Percentiles rank a stretch among this genome's conserved stretches.
Evolutionary conservation across 139 green algal genomes (phyloP).

Genomic region (Zygnema circumcarinatum): DNA sequence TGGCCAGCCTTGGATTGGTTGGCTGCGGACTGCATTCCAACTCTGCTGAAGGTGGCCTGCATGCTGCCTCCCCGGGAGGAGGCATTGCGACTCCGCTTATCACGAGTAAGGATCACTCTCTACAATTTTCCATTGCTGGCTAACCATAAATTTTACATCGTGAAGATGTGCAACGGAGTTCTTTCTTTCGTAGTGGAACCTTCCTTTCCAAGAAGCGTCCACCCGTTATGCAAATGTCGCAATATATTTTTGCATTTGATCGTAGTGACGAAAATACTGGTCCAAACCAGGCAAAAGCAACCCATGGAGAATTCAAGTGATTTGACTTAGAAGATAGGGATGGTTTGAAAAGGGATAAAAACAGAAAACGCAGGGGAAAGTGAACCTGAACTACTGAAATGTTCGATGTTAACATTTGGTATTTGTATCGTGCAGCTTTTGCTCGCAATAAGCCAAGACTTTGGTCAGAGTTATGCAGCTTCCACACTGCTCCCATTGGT

Average conservation of each 20-base stretch:
- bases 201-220: slow-evolving; percentile 1
- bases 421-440: slow-evolving; percentile 35
- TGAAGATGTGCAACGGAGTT: neutral
- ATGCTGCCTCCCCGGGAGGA: slow-evolving; percentile 56
- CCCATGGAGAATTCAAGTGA: too few relatives aligned
- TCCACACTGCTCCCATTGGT: slow-evolving; percentile 46
- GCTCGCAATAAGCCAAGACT: slow-evolving; percentile 34
- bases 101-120: slow-evolving; percentile 2
- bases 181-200: neutral
- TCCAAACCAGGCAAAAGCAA: too few relatives aligned
- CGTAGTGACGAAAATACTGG: too few relatives aligned
- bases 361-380: too few relatives aligned
- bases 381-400: too few relatives aligned
- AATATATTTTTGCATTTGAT: too few relatives aligned
- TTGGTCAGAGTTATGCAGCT: slow-evolving; percentile 34
- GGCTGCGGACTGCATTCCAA: slow-evolving; percentile 41
- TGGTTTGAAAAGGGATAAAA: too few relatives aligned
- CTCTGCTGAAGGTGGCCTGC: slow-evolving; percentile 48
- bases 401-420: neutral
- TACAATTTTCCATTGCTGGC: neutral
- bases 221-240: too few relatives aligned
- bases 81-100: slow-evolving; percentile 31
- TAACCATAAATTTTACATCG: neutral
- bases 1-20: slow-evolving; percentile 58
- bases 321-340: too few relatives aligned